Base-by-base conservation (phyloP, 768 basidiomycete species). In the Lactarius evosmus region DNA sequence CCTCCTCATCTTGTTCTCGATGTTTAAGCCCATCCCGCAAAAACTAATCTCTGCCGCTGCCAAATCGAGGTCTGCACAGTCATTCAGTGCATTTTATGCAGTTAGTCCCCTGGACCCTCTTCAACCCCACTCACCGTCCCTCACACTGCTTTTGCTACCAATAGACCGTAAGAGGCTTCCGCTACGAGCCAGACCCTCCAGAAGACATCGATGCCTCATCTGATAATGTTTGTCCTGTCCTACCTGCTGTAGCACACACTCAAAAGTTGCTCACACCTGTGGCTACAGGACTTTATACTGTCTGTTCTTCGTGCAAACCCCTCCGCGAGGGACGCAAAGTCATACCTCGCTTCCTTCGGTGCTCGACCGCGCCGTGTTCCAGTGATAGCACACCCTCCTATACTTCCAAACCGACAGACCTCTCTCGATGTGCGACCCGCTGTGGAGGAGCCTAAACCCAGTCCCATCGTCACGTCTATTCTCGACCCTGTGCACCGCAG, bases 251-350 rank as follows among this genome's bases (percentile, higher is more conserved):
- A 30, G 29, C 22, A 3, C 40, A n/a, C 22, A 27, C 53, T 27
- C 8, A 69, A 71, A 59, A 11, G 60, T 66, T 56, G 38, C 56
- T 60, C 49, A 55, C 27, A 33, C 50, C 11, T 29, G 25, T 32
- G 57, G 36, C 1, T 14, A 9, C 73, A 98, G 94, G 97, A 98
- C 74, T 95, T 99, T 71, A 95, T 99, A 71, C 78, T 98, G 61
- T 97, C 95, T 34, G 91, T 99, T 70, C 81, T 99, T 57, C 88
- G 90, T 59, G 89, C 97, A 32, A 93, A 91, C 65, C 96, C 97
- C 14, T 98, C 96, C 2, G 75, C 88, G 58, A 82, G 97, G 67
- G 97, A 99, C 73, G 89, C 95, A 32, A 87, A 87, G 58, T 89
- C 88, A 1, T 99, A 97, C 74, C 82, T 97, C 11, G 89, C 87